Conservation (phyloP, 495 filamentous ascomycete species). For the Trichocladium antarcticum region DNA sequence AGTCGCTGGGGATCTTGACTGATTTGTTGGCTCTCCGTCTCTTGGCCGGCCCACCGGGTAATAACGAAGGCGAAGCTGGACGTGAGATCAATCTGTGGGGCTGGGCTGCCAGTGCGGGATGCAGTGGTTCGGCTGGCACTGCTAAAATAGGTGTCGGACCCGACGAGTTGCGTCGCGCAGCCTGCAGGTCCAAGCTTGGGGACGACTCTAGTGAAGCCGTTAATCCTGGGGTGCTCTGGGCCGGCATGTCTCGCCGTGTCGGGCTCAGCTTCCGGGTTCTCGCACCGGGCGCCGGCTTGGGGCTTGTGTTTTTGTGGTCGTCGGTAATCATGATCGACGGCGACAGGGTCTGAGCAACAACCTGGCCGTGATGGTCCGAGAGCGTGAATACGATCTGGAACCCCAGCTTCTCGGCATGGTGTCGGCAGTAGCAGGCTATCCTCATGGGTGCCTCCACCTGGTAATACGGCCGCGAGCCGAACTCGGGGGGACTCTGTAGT, state of each 20-base stretch:
- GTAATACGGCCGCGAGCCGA: conserved; percentile 40
- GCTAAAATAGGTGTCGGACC: not conserved
- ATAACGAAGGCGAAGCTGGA: conserved; percentile 3
- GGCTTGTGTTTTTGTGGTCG: conserved; percentile 68
- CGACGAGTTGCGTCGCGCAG: conserved; percentile 3
- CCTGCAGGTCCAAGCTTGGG: conserved; percentile 3
- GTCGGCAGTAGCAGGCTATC: conserved; percentile 94
- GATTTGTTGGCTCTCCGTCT: conserved; percentile 63
- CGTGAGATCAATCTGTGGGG: conserved; percentile 1
- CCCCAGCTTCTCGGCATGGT: conserved; percentile 82
- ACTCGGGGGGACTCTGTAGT: conserved; percentile 41
- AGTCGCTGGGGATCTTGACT: conserved; percentile 52
- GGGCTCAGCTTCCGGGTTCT: conserved; percentile 1
- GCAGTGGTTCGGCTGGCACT: conserved; percentile 1
- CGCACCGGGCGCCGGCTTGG: not conserved
- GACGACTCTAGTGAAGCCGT: conserved; percentile 5
- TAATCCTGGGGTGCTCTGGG: not conserved
- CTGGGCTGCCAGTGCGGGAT: not conserved
- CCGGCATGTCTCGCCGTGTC: conserved; percentile 1
- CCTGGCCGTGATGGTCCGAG: conserved; percentile 60
- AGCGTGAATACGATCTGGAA: conserved; percentile 93
- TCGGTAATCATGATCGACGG: conserved; percentile 89
- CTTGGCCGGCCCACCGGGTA: conserved; percentile 34
- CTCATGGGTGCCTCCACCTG: conserved; percentile 80
- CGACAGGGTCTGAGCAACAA: conserved; percentile 77